These are phyloP conservation scores for Phytophthora podocarpi DNA, from an alignment of 352 stramenopile genomes.

Conservation along the genomic window DNA sequence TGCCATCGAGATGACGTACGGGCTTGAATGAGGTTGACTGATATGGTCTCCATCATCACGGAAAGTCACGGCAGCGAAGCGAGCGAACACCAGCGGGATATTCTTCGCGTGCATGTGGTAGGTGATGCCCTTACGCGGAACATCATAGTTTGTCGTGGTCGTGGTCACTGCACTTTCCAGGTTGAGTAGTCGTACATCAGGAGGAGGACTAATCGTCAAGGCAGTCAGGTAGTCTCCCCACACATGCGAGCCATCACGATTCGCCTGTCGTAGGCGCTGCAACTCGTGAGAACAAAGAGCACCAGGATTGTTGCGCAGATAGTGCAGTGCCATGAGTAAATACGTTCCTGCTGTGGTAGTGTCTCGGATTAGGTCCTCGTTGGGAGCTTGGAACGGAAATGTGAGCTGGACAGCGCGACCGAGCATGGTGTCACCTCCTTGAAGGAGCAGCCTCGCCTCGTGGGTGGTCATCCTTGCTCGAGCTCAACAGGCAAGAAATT, in stretches of 20 bases:
- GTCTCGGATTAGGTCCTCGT: slow-evolving; percentile 38
- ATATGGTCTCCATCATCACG: no score
- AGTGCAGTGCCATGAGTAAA: slow-evolving; percentile 45
- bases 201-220: slow-evolving; percentile 31
- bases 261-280: slow-evolving; percentile 27
- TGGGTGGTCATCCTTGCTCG: background rate
- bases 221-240: slow-evolving; percentile 40
- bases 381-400: slow-evolving; percentile 35
- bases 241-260: slow-evolving; percentile 38
- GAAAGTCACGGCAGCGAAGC: slow-evolving; percentile 18
- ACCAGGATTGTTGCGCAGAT: slow-evolving; percentile 2
- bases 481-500: no score
- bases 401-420: slow-evolving; percentile 46
- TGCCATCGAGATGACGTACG: slow-evolving; percentile 48
- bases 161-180: slow-evolving; percentile 49
- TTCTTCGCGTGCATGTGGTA: slow-evolving; percentile 42
- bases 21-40: no score
- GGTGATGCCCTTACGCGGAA: slow-evolving; percentile 43
- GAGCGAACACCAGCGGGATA: slow-evolving; percentile 14
- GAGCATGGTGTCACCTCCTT: slow-evolving; percentile 53
- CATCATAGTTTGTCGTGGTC: slow-evolving; percentile 37
- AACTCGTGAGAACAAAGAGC: slow-evolving; percentile 7
- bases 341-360: slow-evolving; percentile 43
- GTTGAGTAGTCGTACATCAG: slow-evolving; percentile 46
- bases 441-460: slow-evolving; percentile 35